Conservation (phyloP, 306 rosid genomes). For the Trifolium fragiferum region DNA sequence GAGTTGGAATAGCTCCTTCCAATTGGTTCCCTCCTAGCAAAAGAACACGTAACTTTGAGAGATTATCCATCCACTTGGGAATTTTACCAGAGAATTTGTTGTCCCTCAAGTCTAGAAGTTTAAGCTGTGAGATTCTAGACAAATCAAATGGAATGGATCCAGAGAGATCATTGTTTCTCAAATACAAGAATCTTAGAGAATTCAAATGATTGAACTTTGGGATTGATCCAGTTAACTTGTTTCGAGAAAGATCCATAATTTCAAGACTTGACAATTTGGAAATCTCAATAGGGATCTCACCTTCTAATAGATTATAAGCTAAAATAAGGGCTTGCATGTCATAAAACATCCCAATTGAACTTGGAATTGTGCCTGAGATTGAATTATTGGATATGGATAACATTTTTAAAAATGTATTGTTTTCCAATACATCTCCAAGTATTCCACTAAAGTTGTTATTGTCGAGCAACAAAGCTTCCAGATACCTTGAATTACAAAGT, state of each 20-base stretch:
- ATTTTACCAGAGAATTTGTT: constrained; percentile 32
- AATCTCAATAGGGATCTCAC: constrained; percentile 25
- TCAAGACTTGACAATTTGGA: not conserved
- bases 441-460: constrained; percentile 15
- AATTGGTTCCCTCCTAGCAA: constrained; percentile 22
- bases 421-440: not conserved
- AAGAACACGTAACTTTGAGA: not conserved
- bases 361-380: constrained; percentile 36
- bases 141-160: not conserved
- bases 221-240: constrained; percentile 6
- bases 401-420: fast-evolving
- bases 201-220: not conserved
- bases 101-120: constrained; percentile 21
- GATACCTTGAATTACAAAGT: fast-evolving
- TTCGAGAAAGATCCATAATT: constrained; percentile 36
- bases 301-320: constrained; percentile 24
- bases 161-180: constrained; percentile 18
- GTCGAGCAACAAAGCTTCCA: not conserved
- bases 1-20: constrained; percentile 1
- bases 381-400: constrained; percentile 19
- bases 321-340: not conserved
- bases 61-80: not conserved
- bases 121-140: not conserved
- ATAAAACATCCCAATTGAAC: constrained; percentile 1
- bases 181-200: not conserved